phyloP scores from a whole-genome alignment of 2,329 filamentous ascomycete species.

The Clonostachys byssicola region DNA sequence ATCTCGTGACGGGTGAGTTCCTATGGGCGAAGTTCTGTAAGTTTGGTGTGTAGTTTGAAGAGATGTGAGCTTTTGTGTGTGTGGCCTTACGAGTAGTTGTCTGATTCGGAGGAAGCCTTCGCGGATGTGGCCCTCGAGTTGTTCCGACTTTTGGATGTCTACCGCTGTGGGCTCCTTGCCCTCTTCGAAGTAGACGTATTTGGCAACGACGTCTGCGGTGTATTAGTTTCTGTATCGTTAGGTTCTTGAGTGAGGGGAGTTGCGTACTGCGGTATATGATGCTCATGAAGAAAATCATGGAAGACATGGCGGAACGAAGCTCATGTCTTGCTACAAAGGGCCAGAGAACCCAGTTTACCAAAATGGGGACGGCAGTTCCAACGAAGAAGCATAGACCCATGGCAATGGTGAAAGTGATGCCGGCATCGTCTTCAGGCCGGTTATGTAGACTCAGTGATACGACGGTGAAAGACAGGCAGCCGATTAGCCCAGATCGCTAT shows the following conservation, averaged over 20 bases:
- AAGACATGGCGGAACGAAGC: slow-evolving; percentile 47
- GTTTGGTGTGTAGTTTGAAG: not conserved
- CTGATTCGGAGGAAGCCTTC: slow-evolving; percentile 56
- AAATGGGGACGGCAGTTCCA: slow-evolving; percentile 46
- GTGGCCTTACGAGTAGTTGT: slow-evolving; percentile 41
- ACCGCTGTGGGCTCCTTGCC: slow-evolving; percentile 44
- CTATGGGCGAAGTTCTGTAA: slow-evolving; percentile 10
- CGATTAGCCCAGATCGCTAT: slow-evolving; percentile 51
- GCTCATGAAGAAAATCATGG: slow-evolving; percentile 54
- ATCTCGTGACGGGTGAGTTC: slow-evolving; percentile 54
- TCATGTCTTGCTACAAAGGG: slow-evolving; percentile 58
- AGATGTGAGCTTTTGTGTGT: too few species aligned
- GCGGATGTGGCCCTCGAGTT: slow-evolving; percentile 53
- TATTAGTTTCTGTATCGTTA: not conserved
- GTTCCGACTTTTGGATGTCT: slow-evolving; percentile 49
- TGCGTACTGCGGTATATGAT: slow-evolving; percentile 48
- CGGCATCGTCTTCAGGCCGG: slow-evolving; percentile 21
- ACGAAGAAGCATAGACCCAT: slow-evolving; percentile 46
- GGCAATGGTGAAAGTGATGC: slow-evolving; percentile 35
- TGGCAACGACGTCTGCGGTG: slow-evolving; percentile 41
- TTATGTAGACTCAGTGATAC: slow-evolving; percentile 39
- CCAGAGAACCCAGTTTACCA: slow-evolving; percentile 58
- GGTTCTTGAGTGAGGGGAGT: not conserved
- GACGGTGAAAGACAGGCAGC: slow-evolving; percentile 52
- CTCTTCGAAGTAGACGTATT: slow-evolving; percentile 55